These are phyloP conservation scores for Colletotrichum graminicola DNA, from an alignment of 2,329 filamentous ascomycete genomes.

Conservation along the genomic window DNA sequence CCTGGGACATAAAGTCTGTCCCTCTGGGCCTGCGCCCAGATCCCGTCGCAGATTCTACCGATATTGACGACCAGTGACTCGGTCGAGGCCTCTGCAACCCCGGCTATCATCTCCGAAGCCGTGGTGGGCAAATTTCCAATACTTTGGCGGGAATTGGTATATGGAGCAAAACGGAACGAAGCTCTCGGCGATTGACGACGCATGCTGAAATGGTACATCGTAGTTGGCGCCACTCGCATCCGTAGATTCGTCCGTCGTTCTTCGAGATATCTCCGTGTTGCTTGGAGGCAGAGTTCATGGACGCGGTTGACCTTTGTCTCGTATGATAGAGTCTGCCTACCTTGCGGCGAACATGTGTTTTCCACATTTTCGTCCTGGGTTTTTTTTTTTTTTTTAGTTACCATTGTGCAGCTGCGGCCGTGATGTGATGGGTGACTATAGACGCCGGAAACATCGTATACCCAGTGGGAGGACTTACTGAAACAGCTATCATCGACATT, in stretches of 20 bases:
- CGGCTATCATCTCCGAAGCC: neutral
- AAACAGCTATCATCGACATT: neutral
- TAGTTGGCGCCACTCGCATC: constrained; percentile 33
- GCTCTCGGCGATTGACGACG: neutral
- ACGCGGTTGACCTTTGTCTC: constrained; percentile 32
- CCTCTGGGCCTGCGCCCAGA: constrained; percentile 50
- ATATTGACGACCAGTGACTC: constrained; percentile 49
- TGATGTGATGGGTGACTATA: no score
- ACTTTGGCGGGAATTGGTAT: neutral
- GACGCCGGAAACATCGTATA: neutral
- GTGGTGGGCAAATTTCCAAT: neutral
- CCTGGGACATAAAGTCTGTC: constrained; percentile 48
- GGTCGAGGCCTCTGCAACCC: constrained; percentile 35
- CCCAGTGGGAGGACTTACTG: neutral
- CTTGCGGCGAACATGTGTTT: neutral
- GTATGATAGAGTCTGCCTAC: neutral
- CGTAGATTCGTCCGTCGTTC: constrained; percentile 43
- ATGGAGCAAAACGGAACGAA: constrained; percentile 7
- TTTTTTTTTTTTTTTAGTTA: constrained; percentile 1
- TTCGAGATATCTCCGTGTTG: constrained; percentile 44
- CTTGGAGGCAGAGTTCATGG: constrained; percentile 45
- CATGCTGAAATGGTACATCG: neutral
- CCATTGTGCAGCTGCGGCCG: neutral
- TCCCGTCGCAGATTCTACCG: constrained; percentile 48
- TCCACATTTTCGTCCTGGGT: constrained; percentile 1